A percentile compares a stretch with the other conserved stretches of the same genome.
Evolutionary conservation across 1,284 basidiomycete genomes (phyloP).

Genomic region (Hortiboletus rubellus): DNA sequence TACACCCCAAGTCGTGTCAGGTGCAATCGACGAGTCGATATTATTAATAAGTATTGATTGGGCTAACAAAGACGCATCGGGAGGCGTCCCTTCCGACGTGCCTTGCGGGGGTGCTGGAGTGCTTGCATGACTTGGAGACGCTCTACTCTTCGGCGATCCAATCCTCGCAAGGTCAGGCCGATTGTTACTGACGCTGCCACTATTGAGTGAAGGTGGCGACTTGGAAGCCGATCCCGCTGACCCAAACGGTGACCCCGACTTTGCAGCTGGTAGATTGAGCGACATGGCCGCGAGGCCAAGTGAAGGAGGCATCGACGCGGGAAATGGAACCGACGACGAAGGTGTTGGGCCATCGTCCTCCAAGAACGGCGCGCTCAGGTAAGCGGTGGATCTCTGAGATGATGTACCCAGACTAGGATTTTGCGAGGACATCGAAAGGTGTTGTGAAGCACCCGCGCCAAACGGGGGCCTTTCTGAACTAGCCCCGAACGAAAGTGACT

Average conservation of each 20-base stretch:
- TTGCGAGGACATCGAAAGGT: slow-evolving; percentile 15
- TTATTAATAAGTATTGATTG: slow-evolving; percentile 16
- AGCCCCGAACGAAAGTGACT: slow-evolving; percentile 17
- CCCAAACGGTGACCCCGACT: slow-evolving; percentile 8
- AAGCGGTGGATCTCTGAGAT: slow-evolving; percentile 13
- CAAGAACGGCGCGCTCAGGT: slow-evolving; percentile 9
- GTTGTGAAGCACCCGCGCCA: slow-evolving; percentile 17
- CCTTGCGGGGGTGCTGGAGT: slow-evolving; percentile 7
- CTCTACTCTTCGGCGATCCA: slow-evolving; percentile 19
- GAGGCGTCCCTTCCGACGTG: slow-evolving; percentile 5
- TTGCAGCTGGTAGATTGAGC: slow-evolving; percentile 15
- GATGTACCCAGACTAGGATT: slow-evolving; percentile 14
- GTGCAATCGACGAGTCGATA: slow-evolving; percentile 2
- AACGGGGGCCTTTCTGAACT: slow-evolving; percentile 17
- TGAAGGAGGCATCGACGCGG: slow-evolving; percentile 8
- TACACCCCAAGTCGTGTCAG: slow-evolving; percentile 17
- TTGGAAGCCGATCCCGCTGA: slow-evolving; percentile 10
- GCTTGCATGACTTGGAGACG: slow-evolving; percentile 10
- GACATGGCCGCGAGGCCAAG: slow-evolving; percentile 17
- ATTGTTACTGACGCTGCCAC: not conserved
- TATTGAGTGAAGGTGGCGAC: slow-evolving; percentile 10
- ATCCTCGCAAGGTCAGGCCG: slow-evolving; percentile 18
- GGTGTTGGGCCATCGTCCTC: slow-evolving; percentile 20
- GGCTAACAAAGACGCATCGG: slow-evolving; percentile 9
- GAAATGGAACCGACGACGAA: slow-evolving; percentile 8